A percentile compares a stretch with the other conserved stretches of the same genome.
Evolutionary conservation across 495 filamentous ascomycete species (phyloP).

Genomic region (Apodospora peruviana): DNA sequence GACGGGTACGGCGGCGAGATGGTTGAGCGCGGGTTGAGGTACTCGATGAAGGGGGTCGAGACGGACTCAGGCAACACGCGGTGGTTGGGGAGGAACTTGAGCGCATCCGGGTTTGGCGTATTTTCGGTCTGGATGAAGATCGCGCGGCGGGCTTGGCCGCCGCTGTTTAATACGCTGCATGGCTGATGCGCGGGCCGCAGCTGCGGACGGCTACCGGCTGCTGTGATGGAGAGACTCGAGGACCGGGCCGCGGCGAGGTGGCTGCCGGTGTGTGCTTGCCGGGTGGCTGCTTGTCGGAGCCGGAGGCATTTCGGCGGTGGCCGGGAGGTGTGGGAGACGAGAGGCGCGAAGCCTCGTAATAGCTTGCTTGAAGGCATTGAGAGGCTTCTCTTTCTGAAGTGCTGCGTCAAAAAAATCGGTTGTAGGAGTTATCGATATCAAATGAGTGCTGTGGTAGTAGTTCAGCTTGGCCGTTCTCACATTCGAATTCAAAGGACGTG

Average conservation of each 20-base stretch:
- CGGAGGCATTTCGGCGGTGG: constrained; percentile 15
- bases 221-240: background rate
- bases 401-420: background rate
- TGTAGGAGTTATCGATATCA: background rate
- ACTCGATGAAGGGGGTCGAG: constrained; percentile 78
- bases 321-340: constrained; percentile 13
- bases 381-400: background rate
- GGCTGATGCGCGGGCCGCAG: constrained; percentile 3
- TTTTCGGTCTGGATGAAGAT: constrained; percentile 97
- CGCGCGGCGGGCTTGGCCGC: constrained; percentile 44
- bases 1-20: constrained; percentile 86
- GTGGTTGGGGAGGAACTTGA: constrained; percentile 92
- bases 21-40: constrained; percentile 80
- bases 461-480: too few species aligned
- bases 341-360: constrained; percentile 23
- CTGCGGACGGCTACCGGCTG: constrained; percentile 13
- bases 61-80: constrained; percentile 69
- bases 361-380: constrained; percentile 22
- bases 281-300: constrained; percentile 12
- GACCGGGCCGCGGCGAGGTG: constrained; percentile 1
- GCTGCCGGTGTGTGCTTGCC: constrained; percentile 17
- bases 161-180: background rate
- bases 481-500: too few species aligned
- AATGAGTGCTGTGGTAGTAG: background rate
- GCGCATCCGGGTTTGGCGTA: constrained; percentile 84